These are phyloP conservation scores for Xylariaceae sp. DNA, from an alignment of 2,329 filamentous ascomycete species.

Conservation along the genomic window DNA sequence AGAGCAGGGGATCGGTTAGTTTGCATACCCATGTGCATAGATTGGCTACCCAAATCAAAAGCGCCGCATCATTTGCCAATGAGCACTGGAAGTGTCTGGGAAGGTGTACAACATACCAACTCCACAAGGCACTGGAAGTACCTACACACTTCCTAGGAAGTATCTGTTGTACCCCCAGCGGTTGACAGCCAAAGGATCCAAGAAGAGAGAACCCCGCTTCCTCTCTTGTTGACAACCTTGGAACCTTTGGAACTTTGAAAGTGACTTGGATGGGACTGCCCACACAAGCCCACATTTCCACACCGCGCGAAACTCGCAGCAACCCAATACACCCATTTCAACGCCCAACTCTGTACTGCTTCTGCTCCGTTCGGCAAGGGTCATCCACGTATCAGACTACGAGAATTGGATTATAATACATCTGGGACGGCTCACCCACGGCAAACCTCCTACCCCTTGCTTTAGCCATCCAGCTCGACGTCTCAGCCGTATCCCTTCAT, in stretches of 20 bases:
- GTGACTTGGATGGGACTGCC: background rate
- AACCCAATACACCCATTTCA: slow-evolving; percentile 29
- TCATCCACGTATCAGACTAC: slow-evolving; percentile 15
- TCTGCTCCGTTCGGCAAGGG: slow-evolving; percentile 17
- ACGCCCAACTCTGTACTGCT: slow-evolving; percentile 27
- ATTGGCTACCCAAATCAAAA: background rate
- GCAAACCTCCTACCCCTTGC: slow-evolving; percentile 4
- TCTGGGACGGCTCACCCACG: slow-evolving; percentile 8
- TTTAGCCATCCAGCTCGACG: slow-evolving; percentile 12
- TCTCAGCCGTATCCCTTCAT: background rate
- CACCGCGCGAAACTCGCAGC: slow-evolving; percentile 20
- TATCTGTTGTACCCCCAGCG: no score
- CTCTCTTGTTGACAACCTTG: slow-evolving; percentile 13
- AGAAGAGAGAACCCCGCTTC: slow-evolving; percentile 13
- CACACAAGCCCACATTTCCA: slow-evolving; percentile 16
- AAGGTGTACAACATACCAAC: no score
- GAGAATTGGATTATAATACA: slow-evolving; percentile 2
- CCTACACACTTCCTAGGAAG: background rate
- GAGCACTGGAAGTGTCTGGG: background rate
- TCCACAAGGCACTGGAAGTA: background rate
- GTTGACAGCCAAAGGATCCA: background rate
- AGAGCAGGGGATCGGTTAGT: slow-evolving; percentile 10
- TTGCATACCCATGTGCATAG: slow-evolving; percentile 9
- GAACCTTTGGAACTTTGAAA: slow-evolving; percentile 8
- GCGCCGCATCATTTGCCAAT: background rate